phyloP scores from a whole-genome alignment of 2,329 filamentous ascomycete species.

The Immersiporthe knoxdaviesiana region DNA sequence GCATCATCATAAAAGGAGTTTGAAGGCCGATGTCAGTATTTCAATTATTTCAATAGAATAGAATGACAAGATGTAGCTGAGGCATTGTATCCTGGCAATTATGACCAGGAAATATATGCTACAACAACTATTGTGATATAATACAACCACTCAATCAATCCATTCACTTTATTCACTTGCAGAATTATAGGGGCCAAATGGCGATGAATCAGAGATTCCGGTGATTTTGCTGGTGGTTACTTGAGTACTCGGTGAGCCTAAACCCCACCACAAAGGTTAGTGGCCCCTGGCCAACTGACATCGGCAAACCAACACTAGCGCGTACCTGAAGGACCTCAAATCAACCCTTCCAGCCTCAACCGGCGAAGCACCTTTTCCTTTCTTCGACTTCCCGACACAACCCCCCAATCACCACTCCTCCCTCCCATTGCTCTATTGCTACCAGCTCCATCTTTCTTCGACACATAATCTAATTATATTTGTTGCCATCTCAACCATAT shows the following conservation, averaged over 20 bases:
- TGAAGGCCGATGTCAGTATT: not conserved
- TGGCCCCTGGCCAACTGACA: conserved; percentile 9
- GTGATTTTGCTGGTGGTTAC: not conserved
- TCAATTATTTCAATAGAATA: conserved; percentile 21
- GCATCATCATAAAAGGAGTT: conserved; percentile 18
- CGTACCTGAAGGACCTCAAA: conserved; percentile 19
- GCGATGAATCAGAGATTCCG: not conserved
- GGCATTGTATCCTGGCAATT: not conserved
- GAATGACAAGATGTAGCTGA: conserved; percentile 20
- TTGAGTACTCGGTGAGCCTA: not conserved
- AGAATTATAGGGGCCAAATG: not conserved
- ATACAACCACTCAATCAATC: too few relatives aligned
- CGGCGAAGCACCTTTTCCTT: not conserved
- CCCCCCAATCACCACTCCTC: not conserved
- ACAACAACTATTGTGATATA: too few relatives aligned
- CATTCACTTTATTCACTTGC: not conserved
- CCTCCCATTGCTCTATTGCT: not conserved
- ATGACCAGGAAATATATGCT: too few relatives aligned
- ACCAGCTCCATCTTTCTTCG: not conserved
- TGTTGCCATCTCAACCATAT: too few relatives aligned
- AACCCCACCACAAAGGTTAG: conserved; percentile 6
- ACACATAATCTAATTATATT: not conserved
- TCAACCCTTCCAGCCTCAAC: not conserved
- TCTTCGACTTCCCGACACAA: not conserved
- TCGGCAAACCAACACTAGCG: conserved; percentile 20